These are phyloP conservation scores for Micractinium sp. DNA, from an alignment of 139 green algal genomes.

Conservation along the genomic window DNA sequence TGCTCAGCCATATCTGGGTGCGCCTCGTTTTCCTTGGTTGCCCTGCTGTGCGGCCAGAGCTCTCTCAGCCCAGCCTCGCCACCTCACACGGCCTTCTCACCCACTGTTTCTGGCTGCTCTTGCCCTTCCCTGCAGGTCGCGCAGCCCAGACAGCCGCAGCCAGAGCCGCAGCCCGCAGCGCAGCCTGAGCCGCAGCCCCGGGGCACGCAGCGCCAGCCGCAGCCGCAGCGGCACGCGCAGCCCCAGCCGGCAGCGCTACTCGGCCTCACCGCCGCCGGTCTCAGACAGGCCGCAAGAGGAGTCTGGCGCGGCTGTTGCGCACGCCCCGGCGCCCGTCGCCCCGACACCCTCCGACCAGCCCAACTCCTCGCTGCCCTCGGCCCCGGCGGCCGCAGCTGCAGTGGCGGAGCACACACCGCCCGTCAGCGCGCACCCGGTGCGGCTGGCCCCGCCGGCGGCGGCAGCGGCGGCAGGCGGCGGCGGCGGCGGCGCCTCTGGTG, in stretches of 20 bases:
- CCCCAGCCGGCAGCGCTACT: conserved; percentile 4
- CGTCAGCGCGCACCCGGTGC: not conserved
- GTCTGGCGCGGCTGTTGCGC: not conserved
- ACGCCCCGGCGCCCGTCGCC: not conserved
- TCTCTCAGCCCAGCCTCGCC: not conserved
- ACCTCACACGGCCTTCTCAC: not conserved
- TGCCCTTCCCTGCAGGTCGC: not conserved
- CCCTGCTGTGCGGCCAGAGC: not conserved
- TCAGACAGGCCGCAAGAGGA: not conserved
- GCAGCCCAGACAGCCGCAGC: conserved; percentile 2
- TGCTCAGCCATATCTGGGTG: not conserved
- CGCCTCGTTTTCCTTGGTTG: not conserved
- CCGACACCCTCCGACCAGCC: not conserved
- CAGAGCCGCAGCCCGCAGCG: not conserved
- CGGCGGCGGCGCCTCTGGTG: not conserved
- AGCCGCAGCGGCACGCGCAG: not conserved
- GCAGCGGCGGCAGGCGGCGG: not conserved
- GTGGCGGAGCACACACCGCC: not conserved
- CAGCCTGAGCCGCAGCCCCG: not conserved
- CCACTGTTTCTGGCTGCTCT: not conserved
- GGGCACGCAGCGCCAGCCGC: not conserved
- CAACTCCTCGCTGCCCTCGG: not conserved
- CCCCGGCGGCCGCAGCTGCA: not conserved
- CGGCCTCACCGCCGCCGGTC: not conserved
- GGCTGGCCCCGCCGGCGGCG: not conserved